phyloP scores from a whole-genome alignment of 305 asterid genomes.

The Fraxinus platypoda region DNA sequence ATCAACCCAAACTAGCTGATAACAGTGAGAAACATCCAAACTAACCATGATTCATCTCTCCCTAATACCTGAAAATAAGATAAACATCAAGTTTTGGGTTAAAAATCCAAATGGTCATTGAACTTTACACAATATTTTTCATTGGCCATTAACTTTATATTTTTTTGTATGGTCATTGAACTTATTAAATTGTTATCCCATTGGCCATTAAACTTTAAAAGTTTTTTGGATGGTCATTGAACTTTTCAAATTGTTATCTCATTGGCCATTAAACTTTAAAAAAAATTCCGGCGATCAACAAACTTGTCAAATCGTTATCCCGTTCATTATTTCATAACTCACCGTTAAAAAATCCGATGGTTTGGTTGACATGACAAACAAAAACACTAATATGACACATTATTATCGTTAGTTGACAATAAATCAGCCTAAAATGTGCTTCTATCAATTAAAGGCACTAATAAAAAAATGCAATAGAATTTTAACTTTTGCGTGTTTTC shows the following conservation, averaged over 20 bases:
- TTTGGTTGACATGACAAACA: not conserved
- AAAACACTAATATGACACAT: not conserved
- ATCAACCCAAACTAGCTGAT: not conserved
- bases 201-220: too few relatives aligned
- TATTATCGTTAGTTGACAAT: not conserved
- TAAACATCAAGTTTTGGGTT: not conserved
- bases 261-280: not conserved
- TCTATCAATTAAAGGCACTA: not conserved
- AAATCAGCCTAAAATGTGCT: not conserved
- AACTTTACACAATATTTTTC: not conserved
- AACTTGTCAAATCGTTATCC: not conserved
- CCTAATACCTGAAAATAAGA: not conserved
- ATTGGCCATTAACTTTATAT: too few relatives aligned
- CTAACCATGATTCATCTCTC: not conserved
- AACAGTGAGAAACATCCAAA: not conserved
- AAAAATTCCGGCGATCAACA: not conserved
- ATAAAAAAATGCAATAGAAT: not conserved
- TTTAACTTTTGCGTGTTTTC: not conserved
- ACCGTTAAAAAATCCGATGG: not conserved
- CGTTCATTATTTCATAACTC: not conserved
- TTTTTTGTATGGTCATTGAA: too few relatives aligned
- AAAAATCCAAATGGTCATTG: not conserved
- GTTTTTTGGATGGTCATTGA: too few relatives aligned
- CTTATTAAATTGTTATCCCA: too few relatives aligned
- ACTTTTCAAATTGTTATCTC: not conserved